Evolutionary conservation across 2,329 filamentous ascomycete species (phyloP).

Genomic region (Colletotrichum australisinense): DNA sequence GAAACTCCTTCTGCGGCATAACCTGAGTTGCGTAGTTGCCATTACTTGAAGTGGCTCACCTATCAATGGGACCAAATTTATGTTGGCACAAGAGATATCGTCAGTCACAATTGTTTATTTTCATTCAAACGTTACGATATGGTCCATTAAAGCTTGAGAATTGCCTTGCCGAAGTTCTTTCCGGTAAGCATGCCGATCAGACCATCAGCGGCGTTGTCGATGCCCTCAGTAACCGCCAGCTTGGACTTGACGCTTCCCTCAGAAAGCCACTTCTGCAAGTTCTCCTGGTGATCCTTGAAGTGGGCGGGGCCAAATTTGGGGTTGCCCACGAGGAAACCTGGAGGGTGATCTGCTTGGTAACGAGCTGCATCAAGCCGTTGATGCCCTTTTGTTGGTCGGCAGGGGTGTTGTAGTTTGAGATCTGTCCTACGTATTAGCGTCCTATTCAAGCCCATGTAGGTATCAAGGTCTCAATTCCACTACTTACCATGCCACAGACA

Average conservation of each 20-base stretch:
- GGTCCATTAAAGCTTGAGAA: constrained; percentile 67
- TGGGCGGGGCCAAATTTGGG: constrained; percentile 75
- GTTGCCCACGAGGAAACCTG: constrained; percentile 82
- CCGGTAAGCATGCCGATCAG: constrained; percentile 80
- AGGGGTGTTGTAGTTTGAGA: constrained; percentile 78
- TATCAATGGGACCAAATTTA: neutral
- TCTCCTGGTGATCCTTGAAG: constrained; percentile 77
- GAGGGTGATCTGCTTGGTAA: constrained; percentile 76
- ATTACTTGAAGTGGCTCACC: neutral
- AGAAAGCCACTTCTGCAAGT: constrained; percentile 80
- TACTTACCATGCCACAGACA: constrained; percentile 71
- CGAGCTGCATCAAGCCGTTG: constrained; percentile 72
- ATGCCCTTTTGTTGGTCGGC: constrained; percentile 70
- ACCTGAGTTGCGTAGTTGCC: neutral
- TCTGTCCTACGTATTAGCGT: constrained; percentile 44
- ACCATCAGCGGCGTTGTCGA: constrained; percentile 80
- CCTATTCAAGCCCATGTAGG: too few relatives aligned
- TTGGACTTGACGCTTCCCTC: constrained; percentile 81
- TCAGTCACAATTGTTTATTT: neutral
- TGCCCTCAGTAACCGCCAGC: constrained; percentile 76
- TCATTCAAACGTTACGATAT: neutral
- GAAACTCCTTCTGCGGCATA: too few relatives aligned
- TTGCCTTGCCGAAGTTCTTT: constrained; percentile 88
- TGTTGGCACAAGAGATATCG: neutral
- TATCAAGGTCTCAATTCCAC: too few relatives aligned